Evolutionary conservation across 345 rosid species (phyloP), one percentile per base, ranked within the genome.

Genomic region (Ailanthus altissimus): DNA sequence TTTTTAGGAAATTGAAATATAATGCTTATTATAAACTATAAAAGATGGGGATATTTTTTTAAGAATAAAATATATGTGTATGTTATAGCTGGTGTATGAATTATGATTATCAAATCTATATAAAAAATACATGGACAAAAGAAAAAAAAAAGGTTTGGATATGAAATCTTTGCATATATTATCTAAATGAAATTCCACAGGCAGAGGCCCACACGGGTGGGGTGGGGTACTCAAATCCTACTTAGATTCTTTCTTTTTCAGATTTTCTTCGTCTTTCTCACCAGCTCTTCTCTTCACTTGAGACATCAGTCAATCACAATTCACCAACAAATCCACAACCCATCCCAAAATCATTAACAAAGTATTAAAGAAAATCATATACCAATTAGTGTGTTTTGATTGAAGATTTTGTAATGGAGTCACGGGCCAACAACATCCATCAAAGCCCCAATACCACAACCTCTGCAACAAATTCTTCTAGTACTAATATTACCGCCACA

Each of bases 181-280:
- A n/a, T 77, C 79, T 81, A 76, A 79, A 71, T 32, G 46, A 67
- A 77, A 59, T 75, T 63, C 51, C 69, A 60, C 18, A 53, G 73
- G 69, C 75, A 9, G 67, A 65, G 80, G 75, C 59, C 80, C 80
- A 23, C 25, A 56, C 81, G 77, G 23, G 15, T 58, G 32, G 32
- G 80, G 63, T 78, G 73, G 38, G 38, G 38, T n/a, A 32, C 38
- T 3, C 80, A 73, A 61, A 72, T 40, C 74, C 47, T 61, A 65
- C 59, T 38, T 64, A 56, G 49, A 26, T 59, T 51, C 68, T 68
- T 68, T 72, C 67, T 66, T 56, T 68, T 67, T 60, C 38, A 60
- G 64, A 38, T 60, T 60, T 60, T 23, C 25, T 60, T 62, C 1
- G 38, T 51, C 32, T 21, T 28, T 49, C 38, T 38, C 74, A 71